Conservation (phyloP, 192 early-diverging fungal species). For the Linnemannia schmuckeri region DNA sequence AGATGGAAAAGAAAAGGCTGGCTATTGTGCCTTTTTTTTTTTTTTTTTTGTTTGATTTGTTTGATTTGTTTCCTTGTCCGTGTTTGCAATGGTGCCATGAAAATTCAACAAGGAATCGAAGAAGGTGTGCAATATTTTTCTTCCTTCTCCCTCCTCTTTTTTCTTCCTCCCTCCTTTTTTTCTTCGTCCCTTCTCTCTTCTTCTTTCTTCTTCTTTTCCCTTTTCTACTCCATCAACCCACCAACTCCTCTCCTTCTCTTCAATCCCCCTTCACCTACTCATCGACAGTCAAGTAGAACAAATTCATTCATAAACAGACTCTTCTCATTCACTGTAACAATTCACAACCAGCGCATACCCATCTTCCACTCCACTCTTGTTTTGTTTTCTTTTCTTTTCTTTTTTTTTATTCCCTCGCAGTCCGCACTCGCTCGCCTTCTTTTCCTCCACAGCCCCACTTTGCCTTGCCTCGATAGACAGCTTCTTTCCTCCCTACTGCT, state of each 20-base stretch:
- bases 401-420: constrained; percentile 15
- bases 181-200: neutral
- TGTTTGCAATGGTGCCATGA: no score
- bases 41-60: neutral
- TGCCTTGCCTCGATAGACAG: neutral
- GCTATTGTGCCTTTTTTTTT: neutral
- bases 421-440: constrained; percentile 11
- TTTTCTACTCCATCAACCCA: constrained; percentile 10
- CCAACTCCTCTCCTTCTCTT: neutral
- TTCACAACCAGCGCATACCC: neutral
- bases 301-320: neutral
- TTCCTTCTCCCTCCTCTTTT: neutral
- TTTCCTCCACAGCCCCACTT: constrained; percentile 4
- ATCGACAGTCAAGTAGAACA: no score
- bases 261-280: neutral
- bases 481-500: neutral
- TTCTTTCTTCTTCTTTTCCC: neutral
- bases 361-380: neutral
- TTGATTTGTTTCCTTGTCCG: neutral
- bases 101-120: no score
- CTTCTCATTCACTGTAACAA: neutral
- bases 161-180: neutral
- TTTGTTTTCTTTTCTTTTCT: neutral
- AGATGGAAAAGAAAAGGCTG: no score
- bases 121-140: no score